phyloP scores from a whole-genome alignment of 495 filamentous ascomycete genomes.

The Neurospora sp. region DNA sequence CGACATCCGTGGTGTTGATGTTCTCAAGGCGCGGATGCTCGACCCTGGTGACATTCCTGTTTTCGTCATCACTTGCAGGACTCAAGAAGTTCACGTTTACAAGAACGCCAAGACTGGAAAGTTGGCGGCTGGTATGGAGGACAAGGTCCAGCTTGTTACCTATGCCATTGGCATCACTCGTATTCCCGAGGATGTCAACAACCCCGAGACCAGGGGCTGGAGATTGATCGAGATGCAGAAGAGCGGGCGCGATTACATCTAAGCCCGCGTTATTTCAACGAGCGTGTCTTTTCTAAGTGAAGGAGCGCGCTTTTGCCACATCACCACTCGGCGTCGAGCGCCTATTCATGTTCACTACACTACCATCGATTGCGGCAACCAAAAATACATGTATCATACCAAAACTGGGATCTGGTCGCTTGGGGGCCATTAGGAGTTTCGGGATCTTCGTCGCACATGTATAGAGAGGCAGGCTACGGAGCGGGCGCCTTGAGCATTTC shows the following conservation, averaged over 20 bases:
- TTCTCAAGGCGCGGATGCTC: conserved; percentile 76
- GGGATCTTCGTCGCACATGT: background rate
- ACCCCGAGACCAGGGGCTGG: conserved; percentile 94
- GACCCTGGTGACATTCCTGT: conserved; percentile 97
- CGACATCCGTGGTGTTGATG: conserved; percentile 89
- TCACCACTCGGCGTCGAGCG: background rate
- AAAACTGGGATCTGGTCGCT: conserved; percentile 11
- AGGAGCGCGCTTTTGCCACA: background rate
- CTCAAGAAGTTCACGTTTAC: conserved; percentile 98
- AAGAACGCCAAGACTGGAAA: conserved; percentile 78
- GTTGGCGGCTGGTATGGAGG: conserved; percentile 96
- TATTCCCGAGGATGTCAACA: conserved; percentile 88
- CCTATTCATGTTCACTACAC: background rate
- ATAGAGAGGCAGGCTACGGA: conserved; percentile 10
- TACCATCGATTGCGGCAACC: conserved; percentile 3
- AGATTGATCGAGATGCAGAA: conserved; percentile 97
- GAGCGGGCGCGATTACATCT: conserved; percentile 78
- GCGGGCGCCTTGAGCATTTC: conserved; percentile 18
- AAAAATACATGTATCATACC: conserved; percentile 17
- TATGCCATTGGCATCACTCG: conserved; percentile 95
- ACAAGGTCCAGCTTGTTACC: conserved; percentile 94
- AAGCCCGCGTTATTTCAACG: background rate
- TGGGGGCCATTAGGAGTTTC: conserved; percentile 11
- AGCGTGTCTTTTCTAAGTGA: background rate
- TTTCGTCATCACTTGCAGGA: conserved; percentile 90